phyloP scores from a whole-genome alignment of 495 filamentous ascomycete species.

The Aspergillus leporis region DNA sequence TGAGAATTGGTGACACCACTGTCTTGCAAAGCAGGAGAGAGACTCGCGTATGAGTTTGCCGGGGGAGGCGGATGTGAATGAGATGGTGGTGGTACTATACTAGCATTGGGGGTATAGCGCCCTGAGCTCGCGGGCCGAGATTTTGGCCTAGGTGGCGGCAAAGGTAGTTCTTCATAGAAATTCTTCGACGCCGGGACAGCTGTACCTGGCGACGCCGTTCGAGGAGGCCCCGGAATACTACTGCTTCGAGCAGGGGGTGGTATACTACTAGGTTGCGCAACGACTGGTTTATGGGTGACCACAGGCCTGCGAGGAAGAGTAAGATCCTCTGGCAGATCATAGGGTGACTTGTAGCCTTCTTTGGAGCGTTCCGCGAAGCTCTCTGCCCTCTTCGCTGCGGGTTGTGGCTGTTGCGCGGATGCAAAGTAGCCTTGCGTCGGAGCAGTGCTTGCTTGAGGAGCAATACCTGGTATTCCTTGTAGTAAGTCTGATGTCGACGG shows the following conservation, averaged over 20 bases:
- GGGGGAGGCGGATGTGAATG: conserved; percentile 12
- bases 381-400: conserved; percentile 49
- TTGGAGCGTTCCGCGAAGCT: conserved; percentile 90
- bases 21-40: conserved; percentile 27
- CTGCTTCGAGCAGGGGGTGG: conserved; percentile 56
- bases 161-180: conserved; percentile 94
- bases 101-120: conserved; percentile 52
- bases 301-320: conserved; percentile 63
- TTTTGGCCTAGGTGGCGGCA: conserved; percentile 46
- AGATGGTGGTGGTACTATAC: conserved; percentile 19
- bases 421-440: conserved; percentile 43
- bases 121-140: conserved; percentile 47
- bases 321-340: conserved; percentile 91
- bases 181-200: conserved; percentile 41
- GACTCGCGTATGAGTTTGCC: conserved; percentile 23
- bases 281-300: conserved; percentile 34
- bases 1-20: conserved; percentile 19
- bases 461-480: conserved; percentile 28
- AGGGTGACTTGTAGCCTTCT: conserved; percentile 88
- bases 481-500: conserved; percentile 44
- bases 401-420: conserved; percentile 31
- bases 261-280: conserved; percentile 25
- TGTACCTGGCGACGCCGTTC: conserved; percentile 33
- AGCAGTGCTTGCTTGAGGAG: conserved; percentile 32
- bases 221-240: conserved; percentile 51